A percentile compares a stretch with the other conserved stretches of the same genome.
phyloP scores from a whole-genome alignment of 2,329 filamentous ascomycete species.

The Trichocomaceae sp. region DNA sequence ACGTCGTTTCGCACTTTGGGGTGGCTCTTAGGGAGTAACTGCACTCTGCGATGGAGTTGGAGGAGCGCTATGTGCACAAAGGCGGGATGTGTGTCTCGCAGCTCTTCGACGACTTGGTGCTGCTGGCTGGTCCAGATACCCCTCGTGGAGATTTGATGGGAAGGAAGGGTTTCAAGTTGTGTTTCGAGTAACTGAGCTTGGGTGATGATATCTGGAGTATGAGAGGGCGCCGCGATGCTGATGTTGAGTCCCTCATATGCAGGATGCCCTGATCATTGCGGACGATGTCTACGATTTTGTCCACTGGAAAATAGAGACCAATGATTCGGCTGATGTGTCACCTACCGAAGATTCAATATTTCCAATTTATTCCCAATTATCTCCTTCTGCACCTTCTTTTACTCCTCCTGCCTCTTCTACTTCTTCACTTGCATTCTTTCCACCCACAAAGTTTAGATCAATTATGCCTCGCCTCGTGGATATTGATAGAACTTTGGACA shows the following conservation, averaged over 20 bases:
- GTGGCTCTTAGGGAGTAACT: conserved; percentile 17
- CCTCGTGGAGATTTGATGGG: conserved; percentile 10
- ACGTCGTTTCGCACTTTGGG: conserved; percentile 18
- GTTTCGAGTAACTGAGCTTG: not conserved
- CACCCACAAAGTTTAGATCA: not conserved
- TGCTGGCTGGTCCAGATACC: conserved; percentile 5
- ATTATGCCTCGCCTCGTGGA: conserved; percentile 66
- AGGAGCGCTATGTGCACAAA: conserved; percentile 25
- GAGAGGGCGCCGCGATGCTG: not conserved
- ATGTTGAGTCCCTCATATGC: not conserved
- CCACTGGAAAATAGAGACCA: conserved; percentile 53
- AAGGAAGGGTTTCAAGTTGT: conserved; percentile 10
- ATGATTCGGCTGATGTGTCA: conserved; percentile 17
- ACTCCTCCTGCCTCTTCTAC: not conserved
- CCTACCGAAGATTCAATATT: not conserved
- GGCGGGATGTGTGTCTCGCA: conserved; percentile 20
- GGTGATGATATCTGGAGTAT: not conserved
- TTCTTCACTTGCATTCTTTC: not conserved
- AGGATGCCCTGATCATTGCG: conserved; percentile 64
- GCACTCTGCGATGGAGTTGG: conserved; percentile 24
- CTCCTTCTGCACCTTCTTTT: not conserved
- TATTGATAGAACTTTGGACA: conserved; percentile 60
- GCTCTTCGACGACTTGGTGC: conserved; percentile 15
- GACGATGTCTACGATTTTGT: conserved; percentile 92
- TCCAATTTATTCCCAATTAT: not conserved